A percentile compares a stretch with the other conserved stretches of the same genome.
phyloP scores from a whole-genome alignment of 2,329 filamentous ascomycete genomes.

The Microdochium paspali region DNA sequence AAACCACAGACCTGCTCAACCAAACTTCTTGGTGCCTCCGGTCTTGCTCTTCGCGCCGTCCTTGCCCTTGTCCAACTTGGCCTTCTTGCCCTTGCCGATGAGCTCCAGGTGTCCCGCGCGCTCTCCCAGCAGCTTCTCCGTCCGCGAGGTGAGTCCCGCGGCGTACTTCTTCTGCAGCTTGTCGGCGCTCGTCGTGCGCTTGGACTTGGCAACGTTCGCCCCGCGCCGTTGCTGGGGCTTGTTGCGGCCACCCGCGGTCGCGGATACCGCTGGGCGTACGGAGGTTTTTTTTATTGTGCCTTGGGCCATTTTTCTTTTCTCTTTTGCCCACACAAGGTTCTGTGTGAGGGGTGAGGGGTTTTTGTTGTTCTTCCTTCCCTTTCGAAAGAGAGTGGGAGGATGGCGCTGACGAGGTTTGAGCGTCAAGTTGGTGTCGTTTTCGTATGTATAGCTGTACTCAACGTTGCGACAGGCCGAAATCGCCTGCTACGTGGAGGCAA shows the following conservation, averaged over 20 bases:
- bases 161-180: conserved; percentile 46
- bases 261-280: conserved; percentile 26
- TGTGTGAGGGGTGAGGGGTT: not conserved
- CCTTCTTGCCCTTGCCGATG: conserved; percentile 44
- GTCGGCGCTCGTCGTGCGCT: conserved; percentile 29
- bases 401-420: too few relatives aligned
- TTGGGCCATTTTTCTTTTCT: conserved; percentile 37
- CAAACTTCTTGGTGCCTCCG: conserved; percentile 47
- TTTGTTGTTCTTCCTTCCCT: not conserved
- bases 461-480: too few relatives aligned
- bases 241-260: conserved; percentile 30
- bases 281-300: conserved; percentile 40
- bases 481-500: too few relatives aligned
- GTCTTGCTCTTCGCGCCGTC: conserved; percentile 15
- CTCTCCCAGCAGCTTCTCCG: conserved; percentile 49
- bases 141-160: conserved; percentile 42
- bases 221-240: conserved; percentile 38
- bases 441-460: too few relatives aligned
- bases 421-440: too few relatives aligned
- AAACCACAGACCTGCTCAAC: conserved; percentile 28
- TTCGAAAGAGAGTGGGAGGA: too few relatives aligned
- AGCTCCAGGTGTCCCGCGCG: conserved; percentile 50
- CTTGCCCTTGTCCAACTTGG: conserved; percentile 11
- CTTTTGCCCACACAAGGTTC: too few relatives aligned
- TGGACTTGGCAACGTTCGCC: conserved; percentile 17